Evolutionary conservation across 352 stramenopile species (phyloP), one percentile per base, ranked within the genome.

Genomic region (Pythium pectinolyticum): DNA sequence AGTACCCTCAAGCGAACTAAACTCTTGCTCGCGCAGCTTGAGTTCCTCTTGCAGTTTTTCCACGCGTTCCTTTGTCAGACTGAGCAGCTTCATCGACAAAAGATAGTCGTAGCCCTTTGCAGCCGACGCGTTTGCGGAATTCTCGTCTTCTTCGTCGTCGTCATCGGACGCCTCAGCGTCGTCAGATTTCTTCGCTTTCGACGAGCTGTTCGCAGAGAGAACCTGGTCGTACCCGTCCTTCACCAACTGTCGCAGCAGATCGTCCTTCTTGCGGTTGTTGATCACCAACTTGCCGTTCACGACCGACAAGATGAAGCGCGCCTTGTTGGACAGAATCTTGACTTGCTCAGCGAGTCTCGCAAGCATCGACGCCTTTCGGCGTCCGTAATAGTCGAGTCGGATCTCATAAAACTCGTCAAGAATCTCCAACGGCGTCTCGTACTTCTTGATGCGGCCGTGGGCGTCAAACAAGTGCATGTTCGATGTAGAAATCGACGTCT

Each of bases 401-500:
- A 98, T 84, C 2, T 66, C 74, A 64, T 97, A 99, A 63, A 98
- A 99, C 56, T 95, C 90, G 11, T 99, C 80, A 37, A 98, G 76
- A 37, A 99, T 97, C 54, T 97, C 77, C 63, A 97, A 72, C 12
- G 96, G 86, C 19, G 73, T 94, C 2, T 95, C 77, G 66, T 98
- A 99, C 67, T 97, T 97, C 70, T 89, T 88, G 67, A 99, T 99
- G 43, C 77, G 78, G 11, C 92, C 92, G 1, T 84, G 40, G 8
- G 73, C 62, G 61, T 98, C 90, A 73, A 99, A 99, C 9, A 98
- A 81, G 65, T 99, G 90, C 96, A 99, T 99, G 72, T 99, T 99
- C 14, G 87, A 97, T 3, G 91, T 98, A 11, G 82, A 96, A 34
- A 99, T 77, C 15, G 85, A 94, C 10, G 85, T 90, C 55, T 97